Conservation (phyloP, 2,329 filamentous ascomycete genomes). For the Colletotrichum incanum region DNA sequence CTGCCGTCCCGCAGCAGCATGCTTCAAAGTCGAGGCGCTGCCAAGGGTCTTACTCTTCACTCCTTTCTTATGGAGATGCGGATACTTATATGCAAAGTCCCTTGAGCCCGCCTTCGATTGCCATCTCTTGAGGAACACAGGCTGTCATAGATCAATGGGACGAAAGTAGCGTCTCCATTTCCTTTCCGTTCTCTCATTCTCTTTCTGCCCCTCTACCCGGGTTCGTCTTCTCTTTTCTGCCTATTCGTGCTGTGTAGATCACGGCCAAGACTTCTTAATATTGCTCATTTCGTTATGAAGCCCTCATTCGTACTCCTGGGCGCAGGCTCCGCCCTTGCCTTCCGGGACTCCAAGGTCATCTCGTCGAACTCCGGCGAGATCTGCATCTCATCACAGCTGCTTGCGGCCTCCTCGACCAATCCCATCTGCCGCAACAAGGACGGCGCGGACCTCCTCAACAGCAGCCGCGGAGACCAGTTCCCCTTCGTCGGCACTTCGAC, state of each 20-base stretch:
- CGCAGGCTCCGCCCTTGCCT: constrained; percentile 29
- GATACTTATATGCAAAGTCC: constrained; percentile 17
- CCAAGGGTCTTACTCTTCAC: constrained; percentile 28
- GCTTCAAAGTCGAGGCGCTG: constrained; percentile 27
- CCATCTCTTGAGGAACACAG: not conserved
- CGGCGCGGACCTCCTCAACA: constrained; percentile 39
- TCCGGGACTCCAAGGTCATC: constrained; percentile 39
- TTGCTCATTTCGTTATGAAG: constrained; percentile 33
- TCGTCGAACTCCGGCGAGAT: constrained; percentile 39
- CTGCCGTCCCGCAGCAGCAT: constrained; percentile 33
- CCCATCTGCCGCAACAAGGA: constrained; percentile 44
- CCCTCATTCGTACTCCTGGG: constrained; percentile 25
- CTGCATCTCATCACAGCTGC: constrained; percentile 42
- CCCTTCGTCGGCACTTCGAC: constrained; percentile 3
- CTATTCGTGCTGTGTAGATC: constrained; percentile 33
- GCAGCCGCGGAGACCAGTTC: constrained; percentile 15
- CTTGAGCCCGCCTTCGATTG: constrained; percentile 2
- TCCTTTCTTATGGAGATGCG: constrained; percentile 5
- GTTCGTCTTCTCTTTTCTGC: not conserved
- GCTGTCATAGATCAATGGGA: constrained; percentile 32
- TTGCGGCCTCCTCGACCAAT: constrained; percentile 39
- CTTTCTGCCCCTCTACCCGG: not conserved
- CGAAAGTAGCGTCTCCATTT: constrained; percentile 23
- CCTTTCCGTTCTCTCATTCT: not conserved
- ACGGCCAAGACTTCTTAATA: not conserved